Evolutionary conservation across 805 yeast genomes (phyloP).

Genomic region (Schizosaccharomyces japonicus): DNA sequence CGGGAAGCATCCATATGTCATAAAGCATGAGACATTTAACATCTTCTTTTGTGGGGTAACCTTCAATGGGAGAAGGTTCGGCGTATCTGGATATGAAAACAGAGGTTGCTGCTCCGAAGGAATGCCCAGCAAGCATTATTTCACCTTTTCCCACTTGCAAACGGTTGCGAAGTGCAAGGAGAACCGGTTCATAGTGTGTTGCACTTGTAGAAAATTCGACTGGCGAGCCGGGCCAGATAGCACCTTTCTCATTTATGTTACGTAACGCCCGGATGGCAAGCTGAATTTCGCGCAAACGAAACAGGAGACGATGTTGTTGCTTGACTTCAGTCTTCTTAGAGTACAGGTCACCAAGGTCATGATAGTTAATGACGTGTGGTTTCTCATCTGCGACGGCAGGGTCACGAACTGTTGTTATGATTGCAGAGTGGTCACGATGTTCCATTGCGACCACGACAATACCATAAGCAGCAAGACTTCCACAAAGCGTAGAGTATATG

Average conservation of each 20-base stretch:
- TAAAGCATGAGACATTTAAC: neutral
- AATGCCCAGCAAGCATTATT: slow-evolving; percentile 10
- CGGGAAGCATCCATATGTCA: slow-evolving; percentile 5
- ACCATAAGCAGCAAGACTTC: slow-evolving; percentile 12
- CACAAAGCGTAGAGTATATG: slow-evolving; percentile 12
- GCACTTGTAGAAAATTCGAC: neutral
- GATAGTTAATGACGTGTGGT: neutral
- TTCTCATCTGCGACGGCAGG: neutral
- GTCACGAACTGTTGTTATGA: slow-evolving; percentile 14
- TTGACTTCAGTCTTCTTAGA: neutral
- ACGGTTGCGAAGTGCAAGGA: neutral
- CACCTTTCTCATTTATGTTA: neutral
- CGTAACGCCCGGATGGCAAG: neutral
- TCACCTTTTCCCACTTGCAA: neutral
- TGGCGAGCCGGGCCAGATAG: neutral
- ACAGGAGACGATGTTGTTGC: neutral
- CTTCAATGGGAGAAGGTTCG: neutral
- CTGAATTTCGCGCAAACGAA: neutral
- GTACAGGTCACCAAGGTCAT: neutral
- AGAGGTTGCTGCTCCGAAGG: slow-evolving; percentile 12
- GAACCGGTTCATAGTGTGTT: neutral
- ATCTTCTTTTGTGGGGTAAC: neutral
- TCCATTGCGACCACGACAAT: slow-evolving; percentile 10
- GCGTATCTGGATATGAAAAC: slow-evolving; percentile 3
- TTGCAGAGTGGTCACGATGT: slow-evolving; percentile 31